These are phyloP conservation scores for Colletotrichum lindemuthianum DNA, from an alignment of 2,329 filamentous ascomycete species.

Conservation along the genomic window DNA sequence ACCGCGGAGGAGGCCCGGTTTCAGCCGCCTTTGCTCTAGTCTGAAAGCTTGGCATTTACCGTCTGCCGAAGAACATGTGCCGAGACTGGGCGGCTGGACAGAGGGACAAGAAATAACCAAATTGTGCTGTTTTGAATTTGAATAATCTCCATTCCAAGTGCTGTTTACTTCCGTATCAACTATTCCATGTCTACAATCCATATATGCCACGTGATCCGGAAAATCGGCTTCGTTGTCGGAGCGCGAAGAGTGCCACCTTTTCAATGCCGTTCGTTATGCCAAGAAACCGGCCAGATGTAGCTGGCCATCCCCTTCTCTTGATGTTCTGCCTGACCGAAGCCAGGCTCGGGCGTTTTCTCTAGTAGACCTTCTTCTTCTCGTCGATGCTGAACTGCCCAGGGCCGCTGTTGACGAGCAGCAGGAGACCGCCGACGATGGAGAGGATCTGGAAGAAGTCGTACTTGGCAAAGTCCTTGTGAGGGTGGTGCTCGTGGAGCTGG, in stretches of 20 bases:
- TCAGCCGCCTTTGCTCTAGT: slow-evolving; percentile 3
- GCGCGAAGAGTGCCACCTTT: slow-evolving; percentile 37
- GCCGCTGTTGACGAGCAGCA: slow-evolving; percentile 98
- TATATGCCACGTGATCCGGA: slow-evolving; percentile 41
- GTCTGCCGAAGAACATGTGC: neutral
- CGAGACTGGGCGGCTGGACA: neutral
- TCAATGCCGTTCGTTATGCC: slow-evolving; percentile 35
- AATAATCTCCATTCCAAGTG: slow-evolving; percentile 33
- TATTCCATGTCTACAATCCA: slow-evolving; percentile 34
- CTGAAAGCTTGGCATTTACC: slow-evolving; percentile 18
- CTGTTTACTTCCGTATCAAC: slow-evolving; percentile 27
- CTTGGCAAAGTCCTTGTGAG: slow-evolving; percentile 99
- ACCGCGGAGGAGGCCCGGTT: neutral
- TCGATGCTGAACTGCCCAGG: slow-evolving; percentile 98
- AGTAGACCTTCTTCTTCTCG: slow-evolving; percentile 99
- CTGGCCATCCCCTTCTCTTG: slow-evolving; percentile 6
- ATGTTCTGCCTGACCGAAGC: slow-evolving; percentile 16
- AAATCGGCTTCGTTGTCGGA: slow-evolving; percentile 41
- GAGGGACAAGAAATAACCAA: neutral
- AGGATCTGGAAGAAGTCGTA: slow-evolving; percentile 99
- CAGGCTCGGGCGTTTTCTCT: slow-evolving; percentile 40
- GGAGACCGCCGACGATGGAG: slow-evolving; percentile 95
- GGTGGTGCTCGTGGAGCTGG: slow-evolving; percentile 95
- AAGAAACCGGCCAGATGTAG: slow-evolving; percentile 23
- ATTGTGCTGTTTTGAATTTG: slow-evolving; percentile 21